A percentile compares a stretch with the other conserved stretches of the same genome.
phyloP scores from a whole-genome alignment of 306 rosid species.

The Delonix regia region DNA sequence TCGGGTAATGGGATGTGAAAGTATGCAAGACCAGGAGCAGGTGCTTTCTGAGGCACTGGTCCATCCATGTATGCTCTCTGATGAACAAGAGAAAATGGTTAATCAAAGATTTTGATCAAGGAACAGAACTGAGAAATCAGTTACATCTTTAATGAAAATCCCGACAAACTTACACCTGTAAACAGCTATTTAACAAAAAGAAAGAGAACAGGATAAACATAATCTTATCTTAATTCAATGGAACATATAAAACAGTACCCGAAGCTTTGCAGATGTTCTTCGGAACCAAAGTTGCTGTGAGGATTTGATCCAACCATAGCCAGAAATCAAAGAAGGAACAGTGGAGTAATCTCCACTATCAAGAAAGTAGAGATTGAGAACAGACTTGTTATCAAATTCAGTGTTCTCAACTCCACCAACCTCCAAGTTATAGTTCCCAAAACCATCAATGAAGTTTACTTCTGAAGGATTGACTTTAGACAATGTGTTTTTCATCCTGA shows the following conservation, averaged over 20 bases:
- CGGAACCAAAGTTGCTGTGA: constrained; percentile 94
- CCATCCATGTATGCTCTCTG: constrained; percentile 67
- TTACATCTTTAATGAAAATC: constrained; percentile 5
- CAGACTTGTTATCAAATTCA: constrained; percentile 77
- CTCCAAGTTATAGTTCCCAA: constrained; percentile 89
- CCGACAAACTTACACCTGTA: constrained; percentile 3
- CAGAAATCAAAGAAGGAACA: constrained; percentile 53
- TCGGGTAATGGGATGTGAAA: constrained; percentile 96
- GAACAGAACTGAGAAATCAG: constrained; percentile 30
- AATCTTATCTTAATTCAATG: not conserved
- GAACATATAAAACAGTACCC: constrained; percentile 50
- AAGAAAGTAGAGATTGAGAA: constrained; percentile 85
- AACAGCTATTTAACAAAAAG: constrained; percentile 11
- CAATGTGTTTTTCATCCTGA: constrained; percentile 72
- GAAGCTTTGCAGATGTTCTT: constrained; percentile 63
- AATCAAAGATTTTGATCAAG: constrained; percentile 12
- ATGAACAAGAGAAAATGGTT: constrained; percentile 8
- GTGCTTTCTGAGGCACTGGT: constrained; percentile 64
- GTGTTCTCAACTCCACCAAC: constrained; percentile 73
- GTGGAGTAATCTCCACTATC: constrained; percentile 95
- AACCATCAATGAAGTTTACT: constrained; percentile 69
- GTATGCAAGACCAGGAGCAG: constrained; percentile 86
- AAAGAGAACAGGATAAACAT: constrained; percentile 9
- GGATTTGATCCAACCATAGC: constrained; percentile 94
- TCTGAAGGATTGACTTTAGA: constrained; percentile 70